Conservation (phyloP, 2,329 filamentous ascomycete species). For the Thelonectria olida region DNA sequence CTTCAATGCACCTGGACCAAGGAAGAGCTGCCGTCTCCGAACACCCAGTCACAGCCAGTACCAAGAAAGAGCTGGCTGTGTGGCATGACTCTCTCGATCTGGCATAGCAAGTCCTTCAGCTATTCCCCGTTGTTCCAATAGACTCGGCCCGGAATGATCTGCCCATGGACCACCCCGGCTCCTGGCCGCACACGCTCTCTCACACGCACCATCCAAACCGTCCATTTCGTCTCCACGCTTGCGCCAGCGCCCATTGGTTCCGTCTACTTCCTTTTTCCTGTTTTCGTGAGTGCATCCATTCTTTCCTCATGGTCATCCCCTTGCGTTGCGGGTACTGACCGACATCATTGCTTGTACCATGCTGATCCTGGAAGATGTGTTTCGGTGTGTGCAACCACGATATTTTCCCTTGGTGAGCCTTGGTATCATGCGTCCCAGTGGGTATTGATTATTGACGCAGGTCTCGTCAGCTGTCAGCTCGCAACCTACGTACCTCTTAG, state of each 20-base stretch:
- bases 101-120: slow-evolving; percentile 31
- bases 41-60: slow-evolving; percentile 15
- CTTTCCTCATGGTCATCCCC: background rate
- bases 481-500: background rate
- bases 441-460: slow-evolving; percentile 8
- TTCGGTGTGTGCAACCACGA: slow-evolving; percentile 13
- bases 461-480: background rate
- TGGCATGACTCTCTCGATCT: slow-evolving; percentile 30
- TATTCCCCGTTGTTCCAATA: slow-evolving; percentile 32
- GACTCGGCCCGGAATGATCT: slow-evolving; percentile 37
- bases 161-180: slow-evolving; percentile 29
- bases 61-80: slow-evolving; percentile 14
- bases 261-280: background rate
- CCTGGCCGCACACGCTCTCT: slow-evolving; percentile 5
- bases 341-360: background rate
- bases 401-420: slow-evolving; percentile 2
- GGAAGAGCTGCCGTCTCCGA: background rate
- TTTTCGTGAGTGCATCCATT: background rate
- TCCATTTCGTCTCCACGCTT: slow-evolving; percentile 6
- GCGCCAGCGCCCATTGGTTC: background rate
- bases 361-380: background rate
- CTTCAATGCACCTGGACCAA: background rate
- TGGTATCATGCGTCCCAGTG: background rate
- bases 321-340: too few relatives aligned
- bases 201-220: slow-evolving; percentile 5